Base-by-base conservation (phyloP, 2,329 filamentous ascomycete genomes). In the Tolypocladium sp. region DNA sequence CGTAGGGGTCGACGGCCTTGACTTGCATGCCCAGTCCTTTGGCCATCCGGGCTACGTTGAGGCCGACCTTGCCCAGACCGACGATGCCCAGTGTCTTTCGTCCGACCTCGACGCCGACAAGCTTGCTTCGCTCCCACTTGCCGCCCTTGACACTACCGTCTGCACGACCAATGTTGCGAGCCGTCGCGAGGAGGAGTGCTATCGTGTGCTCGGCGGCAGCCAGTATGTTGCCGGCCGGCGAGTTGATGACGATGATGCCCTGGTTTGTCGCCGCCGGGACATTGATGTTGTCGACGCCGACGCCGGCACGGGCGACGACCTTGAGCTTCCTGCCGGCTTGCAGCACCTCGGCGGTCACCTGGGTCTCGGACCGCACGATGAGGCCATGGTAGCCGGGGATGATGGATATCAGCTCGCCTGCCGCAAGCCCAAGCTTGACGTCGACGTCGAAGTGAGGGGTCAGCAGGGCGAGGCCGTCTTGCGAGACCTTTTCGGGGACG, bases 251-350 rank as follows among this genome's bases (percentile, higher is more conserved):
- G 56, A 92, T 86, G 61, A 93, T 86, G 25, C 90, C 90, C 58
- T 85, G 78, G 44, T 82, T 79, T 0, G 89, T 93, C 3, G 90
- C 90, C 9, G 85, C 83, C 40, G 84, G 77, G 0, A 93, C 86
- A 68, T 93, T 82, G 55, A 94, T 90, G 74, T 93, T 92, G 74
- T 93, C 89, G 30, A 93, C 89, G 38, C 89, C 90, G 1, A 93
- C 90, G 15, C 90, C 90, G 15, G 90, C 90, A 61, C 90, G 80
- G 2, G 89, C 90, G 27, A 94, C 89, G 10, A 93, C 90, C 64
- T 88, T 87, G 57, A 93, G 79, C 60, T 84, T 88, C 64, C 79
- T 82, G 12, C 84, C 89, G 1, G 86, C 86, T 15, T 77, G 73
- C 15, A 93, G 79, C 1, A 93, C 79, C 3, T 81, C 76, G 0